A percentile compares a stretch with the other conserved stretches of the same genome.
Evolutionary conservation across 306 rosid genomes (phyloP).

Genomic region (Morella rubra): DNA sequence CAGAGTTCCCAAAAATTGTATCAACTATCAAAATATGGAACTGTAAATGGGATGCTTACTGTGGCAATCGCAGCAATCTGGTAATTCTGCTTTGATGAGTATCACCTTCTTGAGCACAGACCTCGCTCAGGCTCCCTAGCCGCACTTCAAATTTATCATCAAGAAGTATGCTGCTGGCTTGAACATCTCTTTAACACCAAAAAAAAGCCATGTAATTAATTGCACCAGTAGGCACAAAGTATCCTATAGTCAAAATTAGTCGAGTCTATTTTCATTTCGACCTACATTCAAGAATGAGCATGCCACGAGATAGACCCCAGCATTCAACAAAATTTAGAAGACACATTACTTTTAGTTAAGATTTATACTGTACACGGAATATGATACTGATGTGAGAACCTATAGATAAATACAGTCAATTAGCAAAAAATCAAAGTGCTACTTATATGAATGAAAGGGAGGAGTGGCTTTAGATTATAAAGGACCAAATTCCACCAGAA

Average conservation of each 20-base stretch:
- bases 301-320: background rate
- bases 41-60: conserved; percentile 40
- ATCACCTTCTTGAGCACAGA: conserved; percentile 82
- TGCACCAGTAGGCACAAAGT: conserved; percentile 1
- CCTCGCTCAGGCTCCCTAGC: conserved; percentile 83
- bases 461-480: background rate
- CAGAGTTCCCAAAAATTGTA: background rate
- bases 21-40: conserved; percentile 3
- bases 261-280: background rate
- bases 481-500: background rate
- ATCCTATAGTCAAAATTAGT: background rate
- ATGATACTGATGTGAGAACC: background rate
- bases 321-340: background rate
- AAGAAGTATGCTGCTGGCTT: conserved; percentile 92
- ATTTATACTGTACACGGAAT: background rate
- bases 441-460: background rate
- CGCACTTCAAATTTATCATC: conserved; percentile 97
- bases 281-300: background rate
- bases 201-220: conserved; percentile 34
- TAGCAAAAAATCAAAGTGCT: background rate
- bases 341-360: background rate
- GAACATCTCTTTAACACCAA: conserved; percentile 70
- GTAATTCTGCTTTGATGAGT: conserved; percentile 76
- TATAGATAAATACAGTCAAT: background rate
- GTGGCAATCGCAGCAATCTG: conserved; percentile 67